Conservation (phyloP, 441 rosid genomes). For the Euphorbia celastroides region DNA sequence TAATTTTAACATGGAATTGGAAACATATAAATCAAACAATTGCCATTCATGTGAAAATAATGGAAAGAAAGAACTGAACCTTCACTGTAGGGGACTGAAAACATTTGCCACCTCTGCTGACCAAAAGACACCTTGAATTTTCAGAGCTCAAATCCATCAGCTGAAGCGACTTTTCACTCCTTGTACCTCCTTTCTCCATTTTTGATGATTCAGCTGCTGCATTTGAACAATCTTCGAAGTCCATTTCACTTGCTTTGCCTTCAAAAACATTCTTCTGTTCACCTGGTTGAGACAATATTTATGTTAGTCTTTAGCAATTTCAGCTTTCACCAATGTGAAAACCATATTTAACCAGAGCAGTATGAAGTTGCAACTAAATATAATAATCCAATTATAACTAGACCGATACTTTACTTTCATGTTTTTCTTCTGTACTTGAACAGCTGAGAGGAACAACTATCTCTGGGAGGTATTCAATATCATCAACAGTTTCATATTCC, state of each 20-base stretch:
- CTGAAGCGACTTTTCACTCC: background rate
- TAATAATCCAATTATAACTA: too few relatives aligned
- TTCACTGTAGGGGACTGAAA: background rate
- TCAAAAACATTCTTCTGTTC: background rate
- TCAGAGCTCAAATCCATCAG: background rate
- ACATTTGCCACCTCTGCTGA: background rate
- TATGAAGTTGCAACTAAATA: too few relatives aligned
- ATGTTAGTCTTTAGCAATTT: background rate
- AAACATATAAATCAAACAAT: background rate
- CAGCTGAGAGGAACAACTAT: background rate
- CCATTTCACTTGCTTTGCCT: constrained; percentile 5
- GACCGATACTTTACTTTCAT: background rate
- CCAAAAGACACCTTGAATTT: background rate
- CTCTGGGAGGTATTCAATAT: background rate
- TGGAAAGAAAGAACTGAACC: background rate
- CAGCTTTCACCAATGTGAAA: too few relatives aligned
- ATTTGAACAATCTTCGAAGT: too few relatives aligned
- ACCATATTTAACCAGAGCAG: background rate
- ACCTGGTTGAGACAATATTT: constrained; percentile 1
- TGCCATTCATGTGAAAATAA: background rate
- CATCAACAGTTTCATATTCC: background rate
- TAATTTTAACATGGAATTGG: background rate
- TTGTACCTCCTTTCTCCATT: too few relatives aligned
- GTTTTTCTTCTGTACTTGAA: background rate
- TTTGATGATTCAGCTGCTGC: too few relatives aligned